Base-by-base conservation (phyloP, 352 stramenopile species). In the Phytophthora uliginosa region DNA sequence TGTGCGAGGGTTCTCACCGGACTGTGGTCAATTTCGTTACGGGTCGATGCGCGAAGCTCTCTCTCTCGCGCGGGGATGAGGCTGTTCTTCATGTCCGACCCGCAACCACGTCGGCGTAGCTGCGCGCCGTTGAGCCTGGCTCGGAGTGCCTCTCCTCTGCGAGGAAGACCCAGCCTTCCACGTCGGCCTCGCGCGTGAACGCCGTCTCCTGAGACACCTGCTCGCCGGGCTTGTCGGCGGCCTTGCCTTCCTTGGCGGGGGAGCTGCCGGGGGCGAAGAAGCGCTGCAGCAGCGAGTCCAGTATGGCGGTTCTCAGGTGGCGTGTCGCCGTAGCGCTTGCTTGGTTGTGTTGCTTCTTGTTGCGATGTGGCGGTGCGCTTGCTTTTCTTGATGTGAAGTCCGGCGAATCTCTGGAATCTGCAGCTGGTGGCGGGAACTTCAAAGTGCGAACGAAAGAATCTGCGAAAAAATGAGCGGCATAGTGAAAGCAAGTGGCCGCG, bases 101-200 rank as follows among this genome's bases (percentile, higher is more conserved):
- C 7, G 59, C 66, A 31, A 86, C 81, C 20, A 86, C 78, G 50
- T 88, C 81, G 9, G 81, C 81, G 57, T 86, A 88, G n/a, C 66
- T 79, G 52, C 80, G 69, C 17, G 63, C 54, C 58, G 73, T 83
- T 8, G 59, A 65, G 36, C 51, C 65, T 55, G 58, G 13, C 7
- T 74, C 45, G 9, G 69, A 59, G 28, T 61, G 58, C 18, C 66
- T 62, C 20, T 82, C 74, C 52, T 84, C 63, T 13, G 73, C 81
- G 1, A 88, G 74, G 26, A 86, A 78, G 13, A 88, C 77, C 81
- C 81, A 88, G 6, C 72, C 81, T 50, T 88, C 81, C 38, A 81
- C 81, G 61, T 86, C 71, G 10, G 73, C 74, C 52, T 78, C 73
- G 34, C 73, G 75, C 31, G 78, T 83, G 36, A 81, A 78, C 10